Percentiles rank a stretch among this genome's conserved stretches.
Evolutionary conservation across 768 basidiomycete species (phyloP).

Genomic region (Mycena kentingensis): DNA sequence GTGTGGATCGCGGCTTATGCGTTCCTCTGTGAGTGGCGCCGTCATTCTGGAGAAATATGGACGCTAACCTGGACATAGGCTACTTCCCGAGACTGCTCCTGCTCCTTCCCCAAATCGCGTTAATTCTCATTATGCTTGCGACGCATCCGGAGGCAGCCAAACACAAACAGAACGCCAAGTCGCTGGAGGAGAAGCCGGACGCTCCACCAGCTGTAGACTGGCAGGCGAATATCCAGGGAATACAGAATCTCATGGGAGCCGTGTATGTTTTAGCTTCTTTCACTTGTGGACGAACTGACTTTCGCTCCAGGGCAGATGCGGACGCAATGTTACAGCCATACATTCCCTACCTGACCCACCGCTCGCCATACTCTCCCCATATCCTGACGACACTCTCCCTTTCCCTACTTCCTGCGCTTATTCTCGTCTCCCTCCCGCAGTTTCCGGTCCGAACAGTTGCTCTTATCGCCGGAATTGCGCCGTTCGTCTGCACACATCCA

Average conservation of each 20-base stretch:
- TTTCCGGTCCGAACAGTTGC: slow-evolving; percentile 52
- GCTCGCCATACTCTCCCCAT: slow-evolving; percentile 53
- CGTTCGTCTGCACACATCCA: slow-evolving; percentile 58
- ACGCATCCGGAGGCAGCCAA: slow-evolving; percentile 53
- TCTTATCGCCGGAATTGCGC: slow-evolving; percentile 51
- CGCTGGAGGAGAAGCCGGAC: not conserved
- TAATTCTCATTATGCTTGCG: slow-evolving; percentile 67
- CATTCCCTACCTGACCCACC: slow-evolving; percentile 47
- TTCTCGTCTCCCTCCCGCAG: slow-evolving; percentile 44
- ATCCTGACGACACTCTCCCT: slow-evolving; percentile 52
- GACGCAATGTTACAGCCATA: slow-evolving; percentile 57
- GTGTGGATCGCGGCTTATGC: slow-evolving; percentile 78
- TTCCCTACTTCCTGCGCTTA: slow-evolving; percentile 52
- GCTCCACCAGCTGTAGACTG: slow-evolving; percentile 59
- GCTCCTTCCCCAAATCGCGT: slow-evolving; percentile 61
- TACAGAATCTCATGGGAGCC: slow-evolving; percentile 89
- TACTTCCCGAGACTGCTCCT: slow-evolving; percentile 75
- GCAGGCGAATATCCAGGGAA: slow-evolving; percentile 85
- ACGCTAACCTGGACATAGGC: slow-evolving; percentile 43
- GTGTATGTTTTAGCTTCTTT: slow-evolving; percentile 50
- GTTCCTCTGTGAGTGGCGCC: slow-evolving; percentile 67
- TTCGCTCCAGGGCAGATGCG: slow-evolving; percentile 54
- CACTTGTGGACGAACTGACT: not conserved
- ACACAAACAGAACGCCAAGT: not conserved
- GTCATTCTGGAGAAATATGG: not conserved